Base-by-base conservation (phyloP, 1,284 basidiomycete genomes). In the Trichosporon asahii region DNA sequence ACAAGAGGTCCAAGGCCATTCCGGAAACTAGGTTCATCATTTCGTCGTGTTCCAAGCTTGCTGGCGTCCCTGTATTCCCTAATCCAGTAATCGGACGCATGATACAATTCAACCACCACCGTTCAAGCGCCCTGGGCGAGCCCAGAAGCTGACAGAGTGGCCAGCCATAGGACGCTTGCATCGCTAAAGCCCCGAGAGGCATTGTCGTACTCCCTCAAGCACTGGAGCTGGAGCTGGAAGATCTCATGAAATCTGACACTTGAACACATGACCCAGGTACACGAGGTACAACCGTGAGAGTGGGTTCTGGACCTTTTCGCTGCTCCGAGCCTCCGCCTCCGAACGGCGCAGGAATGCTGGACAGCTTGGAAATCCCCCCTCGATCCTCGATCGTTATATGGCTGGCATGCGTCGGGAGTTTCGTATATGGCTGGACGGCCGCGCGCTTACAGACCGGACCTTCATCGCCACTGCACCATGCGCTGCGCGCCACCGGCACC, bases 1-100 rank as follows among this genome's bases (percentile, higher is more conserved):
- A 18, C 55, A 61, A 57, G 57, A 31, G 27, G 23, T 14, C 18
- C 11, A 27, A 33, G 27, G 55, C 15, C 29, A 21, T 61, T 33
- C 57, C 29, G 57, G 14, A 61, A 31, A 61, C 57, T 33, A 61
- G 57, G 57, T 61, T 61, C 57, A 31, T 21, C 57, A 61, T 61
- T 15, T 61, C 57, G 27, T 61, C 27, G 27, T 61, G 57, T 61
- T 61, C 57, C 57, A 61, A 61, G 29, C 57, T 61, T 31, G 29
- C 57, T 31, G 27, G 15, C 15, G 29, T 21, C 27, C 14, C 57
- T 33, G 57, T 61, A 60, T 61, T 61, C 57, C 57, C 57, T 61
- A n/a, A 61, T 61, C 29, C 57, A 61, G 57, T 61, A 61, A 61
- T 61, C 57, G n/a, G 29, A 33, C 18, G 14, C 29, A 18, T 61